Evolutionary conservation across 306 rosid species (phyloP).

Genomic region (Fagus sylvatica): DNA sequence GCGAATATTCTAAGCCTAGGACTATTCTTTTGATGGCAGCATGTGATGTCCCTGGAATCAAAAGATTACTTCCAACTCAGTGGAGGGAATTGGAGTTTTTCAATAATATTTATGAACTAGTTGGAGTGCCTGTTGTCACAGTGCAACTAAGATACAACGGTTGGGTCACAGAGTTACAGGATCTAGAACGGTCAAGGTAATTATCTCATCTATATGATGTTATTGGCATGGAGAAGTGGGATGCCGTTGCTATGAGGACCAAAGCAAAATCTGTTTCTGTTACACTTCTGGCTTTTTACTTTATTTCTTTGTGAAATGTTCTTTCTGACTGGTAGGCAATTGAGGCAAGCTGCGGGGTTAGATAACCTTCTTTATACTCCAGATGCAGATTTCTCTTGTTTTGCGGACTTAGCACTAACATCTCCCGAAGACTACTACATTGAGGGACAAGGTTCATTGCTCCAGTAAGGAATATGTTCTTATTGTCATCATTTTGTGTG

Average conservation of each 20-base stretch:
- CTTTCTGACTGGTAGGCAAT: slow-evolving; percentile 60
- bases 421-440: slow-evolving; percentile 93
- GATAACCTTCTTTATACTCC: slow-evolving; percentile 98
- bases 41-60: slow-evolving; percentile 97
- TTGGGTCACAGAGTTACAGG: slow-evolving; percentile 96
- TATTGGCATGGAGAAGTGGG: slow-evolving; percentile 9
- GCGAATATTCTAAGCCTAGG: slow-evolving; percentile 19
- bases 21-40: slow-evolving; percentile 61
- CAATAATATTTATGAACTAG: slow-evolving; percentile 75
- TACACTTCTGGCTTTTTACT: slow-evolving; percentile 9
- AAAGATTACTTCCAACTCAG: slow-evolving; percentile 75
- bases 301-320: slow-evolving; percentile 34
- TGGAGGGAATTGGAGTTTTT: slow-evolving; percentile 87
- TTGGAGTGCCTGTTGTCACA: slow-evolving; percentile 98
- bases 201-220: slow-evolving; percentile 25
- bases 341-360: slow-evolving; percentile 72
- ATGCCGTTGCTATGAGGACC: slow-evolving; percentile 8
- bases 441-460: slow-evolving; percentile 96
- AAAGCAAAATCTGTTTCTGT: not conserved
- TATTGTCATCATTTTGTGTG: not conserved
- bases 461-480: slow-evolving; percentile 65
- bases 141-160: slow-evolving; percentile 97
- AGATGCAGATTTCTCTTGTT: slow-evolving; percentile 98
- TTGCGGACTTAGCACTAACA: slow-evolving; percentile 92
- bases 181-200: slow-evolving; percentile 92